Base-by-base conservation (phyloP, 495 filamentous ascomycete genomes). In the Xylaria grammica region DNA sequence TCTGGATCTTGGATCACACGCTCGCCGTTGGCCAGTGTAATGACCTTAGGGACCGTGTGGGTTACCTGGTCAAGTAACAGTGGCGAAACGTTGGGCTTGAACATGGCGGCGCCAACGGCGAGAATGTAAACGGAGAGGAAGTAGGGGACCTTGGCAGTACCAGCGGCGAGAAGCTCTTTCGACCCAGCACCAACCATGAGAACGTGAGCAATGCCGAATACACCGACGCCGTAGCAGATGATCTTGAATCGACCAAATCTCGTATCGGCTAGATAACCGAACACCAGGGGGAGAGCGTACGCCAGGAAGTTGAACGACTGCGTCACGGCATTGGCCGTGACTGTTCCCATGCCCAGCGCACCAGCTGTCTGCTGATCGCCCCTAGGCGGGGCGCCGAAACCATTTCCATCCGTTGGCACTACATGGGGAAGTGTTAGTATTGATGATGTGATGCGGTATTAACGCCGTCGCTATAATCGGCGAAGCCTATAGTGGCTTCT, bases 21-120 rank as follows among this genome's bases (percentile, higher is more conserved):
- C 68, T 87, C 82, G 19, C 85, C 85, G 17, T 40, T 74, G 38
- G 72, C 67, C 15, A 80, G 71, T 1, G 74, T 82, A 9, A 79
- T 75, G 15, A 87, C 73, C 27, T 67, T 77, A 24, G 79, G 79
- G 5, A 77, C 79, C 3, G 72, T 82, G 19, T 77, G 76, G 19
- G 79, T 79, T 40, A 87, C 83, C 68, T 88, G 86, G 58, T 89
- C 86, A 20, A 84, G 84, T 62, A 83, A 73, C 29, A 87, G 74
- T 1, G 87, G 86, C n/a, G 84, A 85, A 49, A 90, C 86, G 62
- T 88, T 89, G 60, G 86, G 83, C 78, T 90, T 89, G 79, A 90
- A 82, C 78, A 84, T 82, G 61, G 78, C 82, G 76, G 58, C 30
- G 61, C 87, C 87, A 44, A 90, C 56, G 22, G 85, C 79, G 13